phyloP scores from a whole-genome alignment of 2,329 filamentous ascomycete species.

The Cladophialophora immunda region DNA sequence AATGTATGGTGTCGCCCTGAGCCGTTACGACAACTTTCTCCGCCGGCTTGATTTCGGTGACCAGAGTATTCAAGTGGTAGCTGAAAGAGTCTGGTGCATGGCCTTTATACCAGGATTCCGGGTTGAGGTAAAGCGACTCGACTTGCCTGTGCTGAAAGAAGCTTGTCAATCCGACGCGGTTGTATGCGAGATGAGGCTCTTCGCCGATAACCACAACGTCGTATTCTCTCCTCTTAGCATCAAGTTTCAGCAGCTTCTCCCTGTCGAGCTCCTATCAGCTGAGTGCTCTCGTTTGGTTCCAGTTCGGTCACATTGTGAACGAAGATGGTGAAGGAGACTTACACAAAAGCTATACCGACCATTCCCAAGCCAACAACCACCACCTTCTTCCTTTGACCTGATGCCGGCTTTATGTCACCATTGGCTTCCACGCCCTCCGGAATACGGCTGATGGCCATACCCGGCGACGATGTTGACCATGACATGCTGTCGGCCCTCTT shows the following conservation, averaged over 20 bases:
- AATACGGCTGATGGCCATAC: constrained; percentile 42
- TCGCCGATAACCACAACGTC: constrained; percentile 87
- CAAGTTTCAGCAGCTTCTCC: constrained; percentile 87
- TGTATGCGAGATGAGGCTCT: constrained; percentile 87
- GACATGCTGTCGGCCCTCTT: constrained; percentile 14
- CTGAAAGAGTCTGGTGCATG: constrained; percentile 73
- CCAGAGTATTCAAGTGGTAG: constrained; percentile 78
- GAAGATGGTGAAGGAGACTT: constrained; percentile 50
- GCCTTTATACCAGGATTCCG: constrained; percentile 79
- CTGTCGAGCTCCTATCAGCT: constrained; percentile 54
- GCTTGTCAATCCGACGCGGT: constrained; percentile 85
- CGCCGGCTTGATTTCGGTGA: constrained; percentile 71
- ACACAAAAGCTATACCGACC: constrained; percentile 91
- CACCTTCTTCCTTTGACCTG: constrained; percentile 67
- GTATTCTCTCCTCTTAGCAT: constrained; percentile 77
- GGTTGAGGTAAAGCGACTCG: constrained; percentile 88
- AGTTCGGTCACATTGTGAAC: neutral
- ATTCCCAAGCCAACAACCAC: constrained; percentile 90
- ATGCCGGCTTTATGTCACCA: constrained; percentile 27
- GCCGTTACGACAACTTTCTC: constrained; percentile 75
- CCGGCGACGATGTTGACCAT: constrained; percentile 39
- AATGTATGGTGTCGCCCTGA: constrained; percentile 73
- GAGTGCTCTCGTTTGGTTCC: neutral
- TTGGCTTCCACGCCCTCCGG: constrained; percentile 39
- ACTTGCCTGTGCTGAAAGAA: constrained; percentile 88